Evolutionary conservation across 2,329 filamentous ascomycete genomes (phyloP).

Genomic region (Madurella fahalii): DNA sequence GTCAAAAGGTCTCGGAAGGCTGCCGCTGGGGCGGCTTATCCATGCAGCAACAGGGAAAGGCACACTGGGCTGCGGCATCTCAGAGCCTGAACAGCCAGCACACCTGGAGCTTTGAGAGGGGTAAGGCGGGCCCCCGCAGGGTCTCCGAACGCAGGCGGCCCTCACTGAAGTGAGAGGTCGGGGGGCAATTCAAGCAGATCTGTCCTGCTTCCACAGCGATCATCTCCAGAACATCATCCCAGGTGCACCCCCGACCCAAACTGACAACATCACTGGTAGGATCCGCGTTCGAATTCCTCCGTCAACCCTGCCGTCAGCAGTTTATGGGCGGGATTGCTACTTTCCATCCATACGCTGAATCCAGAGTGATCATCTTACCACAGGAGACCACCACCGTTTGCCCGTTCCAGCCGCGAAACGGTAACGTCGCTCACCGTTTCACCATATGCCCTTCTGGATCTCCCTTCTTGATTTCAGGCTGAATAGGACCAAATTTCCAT

Average conservation of each 20-base stretch:
- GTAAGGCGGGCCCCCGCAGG: not conserved
- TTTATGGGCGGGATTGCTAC: conserved; percentile 9
- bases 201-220: not conserved
- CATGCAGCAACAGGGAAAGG: conserved; percentile 1
- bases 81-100: not conserved
- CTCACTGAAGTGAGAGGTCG: not conserved
- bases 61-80: not conserved
- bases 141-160: conserved; percentile 2
- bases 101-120: not conserved
- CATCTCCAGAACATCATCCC: not conserved
- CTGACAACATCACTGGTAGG: not conserved
- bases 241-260: too few relatives aligned
- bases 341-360: conserved; percentile 18
- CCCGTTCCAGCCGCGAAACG: conserved; percentile 15
- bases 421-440: not conserved
- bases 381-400: not conserved
- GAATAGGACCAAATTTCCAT: conserved; percentile 20
- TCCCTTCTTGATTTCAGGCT: conserved; percentile 21
- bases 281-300: conserved; percentile 11
- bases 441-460: not conserved
- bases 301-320: not conserved
- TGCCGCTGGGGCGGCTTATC: not conserved
- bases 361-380: not conserved
- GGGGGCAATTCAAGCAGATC: not conserved
- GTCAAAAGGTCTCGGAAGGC: not conserved